Percentiles rank a stretch among this genome's conserved stretches.
Conservation (phyloP, 805 yeast species). For the Hagleromyces aurorensis region DNA sequence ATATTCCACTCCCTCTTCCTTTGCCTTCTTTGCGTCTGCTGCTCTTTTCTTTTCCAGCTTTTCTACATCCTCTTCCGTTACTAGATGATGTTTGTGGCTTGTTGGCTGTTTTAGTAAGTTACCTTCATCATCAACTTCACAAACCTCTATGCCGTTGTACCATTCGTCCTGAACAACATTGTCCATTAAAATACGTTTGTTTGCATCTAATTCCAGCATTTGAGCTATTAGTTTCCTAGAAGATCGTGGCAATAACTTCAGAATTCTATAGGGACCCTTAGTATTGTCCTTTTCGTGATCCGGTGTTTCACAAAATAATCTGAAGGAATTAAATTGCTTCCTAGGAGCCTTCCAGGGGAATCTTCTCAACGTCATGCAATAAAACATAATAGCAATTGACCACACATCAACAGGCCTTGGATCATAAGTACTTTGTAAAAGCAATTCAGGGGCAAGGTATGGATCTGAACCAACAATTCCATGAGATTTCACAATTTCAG, state of each 20-base stretch:
- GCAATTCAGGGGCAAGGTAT: conserved; percentile 87
- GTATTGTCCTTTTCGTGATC: conserved; percentile 36
- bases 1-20: conserved; percentile 5
- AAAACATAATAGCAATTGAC: conserved; percentile 87
- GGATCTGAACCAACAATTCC: conserved; percentile 97
- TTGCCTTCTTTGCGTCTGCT: conserved; percentile 21
- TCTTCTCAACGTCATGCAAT: conserved; percentile 79
- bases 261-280: conserved; percentile 64
- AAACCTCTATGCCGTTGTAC: conserved; percentile 47
- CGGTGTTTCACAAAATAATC: conserved; percentile 47
- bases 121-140: conserved; percentile 32
- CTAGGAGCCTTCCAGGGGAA: conserved; percentile 98
- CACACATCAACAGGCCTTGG: conserved; percentile 86
- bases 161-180: conserved; percentile 53
- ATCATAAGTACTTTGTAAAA: conserved; percentile 50
- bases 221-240: conserved; percentile 52
- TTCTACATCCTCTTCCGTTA: conserved; percentile 56
- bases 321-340: conserved; percentile 62
- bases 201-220: conserved; percentile 59
- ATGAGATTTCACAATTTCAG: conserved; percentile 52
- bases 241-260: conserved; percentile 61
- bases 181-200: conserved; percentile 48
- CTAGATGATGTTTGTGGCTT: conserved; percentile 57
- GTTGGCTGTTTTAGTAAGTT: conserved; percentile 21
- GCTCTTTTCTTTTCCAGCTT: conserved; percentile 34